Evolutionary conservation across 2,329 filamentous ascomycete species (phyloP).

Genomic region (Lecanicillium sp.): DNA sequence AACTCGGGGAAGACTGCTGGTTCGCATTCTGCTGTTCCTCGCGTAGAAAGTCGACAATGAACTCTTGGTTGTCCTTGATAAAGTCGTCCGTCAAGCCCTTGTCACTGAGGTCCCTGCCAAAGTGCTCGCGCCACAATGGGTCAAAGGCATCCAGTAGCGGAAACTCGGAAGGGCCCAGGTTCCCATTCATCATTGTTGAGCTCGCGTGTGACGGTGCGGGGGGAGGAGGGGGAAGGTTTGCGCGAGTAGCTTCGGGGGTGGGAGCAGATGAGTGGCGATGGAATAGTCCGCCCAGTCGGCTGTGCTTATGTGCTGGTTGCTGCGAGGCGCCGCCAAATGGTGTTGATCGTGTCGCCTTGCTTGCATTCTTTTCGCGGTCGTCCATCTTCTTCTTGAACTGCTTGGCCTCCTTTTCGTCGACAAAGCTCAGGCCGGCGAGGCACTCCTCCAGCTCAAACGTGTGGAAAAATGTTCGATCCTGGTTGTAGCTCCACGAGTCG

Average conservation of each 20-base stretch:
- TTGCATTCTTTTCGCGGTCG: slow-evolving; percentile 90
- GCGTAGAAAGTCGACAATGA: slow-evolving; percentile 57
- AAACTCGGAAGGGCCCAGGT: slow-evolving; percentile 45
- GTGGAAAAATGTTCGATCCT: slow-evolving; percentile 96
- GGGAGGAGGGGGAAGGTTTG: slow-evolving; percentile 26
- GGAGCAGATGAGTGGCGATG: slow-evolving; percentile 53
- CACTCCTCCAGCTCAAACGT: slow-evolving; percentile 94
- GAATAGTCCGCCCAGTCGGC: slow-evolving; percentile 55
- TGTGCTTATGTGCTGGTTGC: slow-evolving; percentile 28
- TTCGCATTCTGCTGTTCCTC: slow-evolving; percentile 41
- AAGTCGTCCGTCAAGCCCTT: slow-evolving; percentile 60
- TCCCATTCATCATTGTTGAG: slow-evolving; percentile 38
- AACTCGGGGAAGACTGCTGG: slow-evolving; percentile 13
- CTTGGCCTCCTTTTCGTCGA: slow-evolving; percentile 95
- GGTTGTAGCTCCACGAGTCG: slow-evolving; percentile 89
- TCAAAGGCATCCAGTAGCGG: slow-evolving; percentile 57
- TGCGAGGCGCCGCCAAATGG: slow-evolving; percentile 56
- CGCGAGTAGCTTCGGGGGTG: slow-evolving; percentile 48
- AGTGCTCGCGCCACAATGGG: slow-evolving; percentile 56
- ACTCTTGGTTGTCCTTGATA: slow-evolving; percentile 61
- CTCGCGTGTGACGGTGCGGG: slow-evolving; percentile 31
- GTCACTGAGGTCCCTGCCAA: slow-evolving; percentile 54
- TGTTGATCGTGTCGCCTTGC: slow-evolving; percentile 73
- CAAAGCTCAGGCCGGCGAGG: slow-evolving; percentile 81
- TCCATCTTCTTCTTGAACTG: slow-evolving; percentile 97